Conservation (phyloP, 495 filamentous ascomycete species). For the Lasiosphaeria miniovina region DNA sequence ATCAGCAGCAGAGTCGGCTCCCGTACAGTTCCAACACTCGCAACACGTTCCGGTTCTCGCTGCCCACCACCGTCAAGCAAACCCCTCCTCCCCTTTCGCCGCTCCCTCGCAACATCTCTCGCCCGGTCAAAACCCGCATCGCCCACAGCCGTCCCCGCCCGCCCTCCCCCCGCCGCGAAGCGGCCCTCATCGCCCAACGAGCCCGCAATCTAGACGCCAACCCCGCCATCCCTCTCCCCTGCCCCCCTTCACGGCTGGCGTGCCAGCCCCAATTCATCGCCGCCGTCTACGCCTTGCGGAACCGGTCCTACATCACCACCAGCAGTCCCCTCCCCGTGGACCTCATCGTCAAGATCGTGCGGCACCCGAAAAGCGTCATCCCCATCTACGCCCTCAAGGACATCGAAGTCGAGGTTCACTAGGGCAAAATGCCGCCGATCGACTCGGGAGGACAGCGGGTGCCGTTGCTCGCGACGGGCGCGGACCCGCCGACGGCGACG, state of each 20-base stretch:
- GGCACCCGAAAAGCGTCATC: neutral
- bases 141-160: no score
- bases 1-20: neutral
- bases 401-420: neutral
- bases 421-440: neutral
- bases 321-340: neutral
- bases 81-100: no score
- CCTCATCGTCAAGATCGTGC: neutral
- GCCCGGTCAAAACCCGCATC: no score
- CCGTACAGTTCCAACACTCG: neutral
- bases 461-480: neutral
- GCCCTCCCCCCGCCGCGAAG: no score
- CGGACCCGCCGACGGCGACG: neutral
- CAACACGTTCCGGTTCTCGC: no score
- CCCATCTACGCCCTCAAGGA: neutral
- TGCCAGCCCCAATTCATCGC: neutral
- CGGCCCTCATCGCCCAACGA: no score
- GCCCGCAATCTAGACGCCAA: no score
- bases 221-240: neutral
- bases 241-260: neutral
- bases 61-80: no score
- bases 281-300: neutral
- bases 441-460: neutral
- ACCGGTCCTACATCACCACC: neutral
- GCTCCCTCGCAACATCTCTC: no score